Evolutionary conservation across 192 early-diverging fungal species (phyloP).

Genomic region (Oehlia diaphana): DNA sequence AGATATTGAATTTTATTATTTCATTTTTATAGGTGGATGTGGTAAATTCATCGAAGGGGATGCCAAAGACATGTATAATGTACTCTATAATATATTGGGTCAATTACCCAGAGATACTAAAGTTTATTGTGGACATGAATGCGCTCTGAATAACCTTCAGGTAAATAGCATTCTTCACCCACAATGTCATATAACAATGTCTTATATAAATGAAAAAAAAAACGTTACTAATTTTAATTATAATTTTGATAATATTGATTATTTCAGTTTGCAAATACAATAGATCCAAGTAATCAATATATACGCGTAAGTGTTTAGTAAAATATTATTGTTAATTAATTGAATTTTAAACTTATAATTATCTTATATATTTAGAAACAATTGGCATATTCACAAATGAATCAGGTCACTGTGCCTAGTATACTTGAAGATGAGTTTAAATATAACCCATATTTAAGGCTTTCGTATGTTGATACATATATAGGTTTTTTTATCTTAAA

Average conservation of each 20-base stretch:
- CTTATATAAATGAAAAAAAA: too few relatives aligned
- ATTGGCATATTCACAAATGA: slow-evolving; percentile 52
- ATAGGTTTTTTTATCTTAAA: neutral
- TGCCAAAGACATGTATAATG: slow-evolving; percentile 60
- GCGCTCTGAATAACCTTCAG: slow-evolving; percentile 52
- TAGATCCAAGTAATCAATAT: slow-evolving; percentile 75
- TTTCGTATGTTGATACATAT: slow-evolving; percentile 42
- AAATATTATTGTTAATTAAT: neutral
- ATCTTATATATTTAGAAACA: slow-evolving; percentile 48
- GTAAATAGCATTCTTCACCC: slow-evolving; percentile 10
- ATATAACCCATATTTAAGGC: slow-evolving; percentile 90
- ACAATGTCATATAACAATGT: too few relatives aligned
- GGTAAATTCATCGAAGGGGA: slow-evolving; percentile 61
- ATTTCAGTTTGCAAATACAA: slow-evolving; percentile 65
- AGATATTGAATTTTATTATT: neutral
- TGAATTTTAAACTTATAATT: slow-evolving; percentile 1
- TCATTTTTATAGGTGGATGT: slow-evolving; percentile 44
- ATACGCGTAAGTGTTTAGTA: slow-evolving; percentile 32
- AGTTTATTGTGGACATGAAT: slow-evolving; percentile 65
- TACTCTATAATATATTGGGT: slow-evolving; percentile 52
- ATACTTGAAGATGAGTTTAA: slow-evolving; percentile 83
- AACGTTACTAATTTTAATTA: neutral
- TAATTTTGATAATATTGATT: neutral
- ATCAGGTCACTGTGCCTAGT: slow-evolving; percentile 67
- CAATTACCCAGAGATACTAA: slow-evolving; percentile 61